Conservation (phyloP, 345 rosid genomes). For the Litchi chinensis region DNA sequence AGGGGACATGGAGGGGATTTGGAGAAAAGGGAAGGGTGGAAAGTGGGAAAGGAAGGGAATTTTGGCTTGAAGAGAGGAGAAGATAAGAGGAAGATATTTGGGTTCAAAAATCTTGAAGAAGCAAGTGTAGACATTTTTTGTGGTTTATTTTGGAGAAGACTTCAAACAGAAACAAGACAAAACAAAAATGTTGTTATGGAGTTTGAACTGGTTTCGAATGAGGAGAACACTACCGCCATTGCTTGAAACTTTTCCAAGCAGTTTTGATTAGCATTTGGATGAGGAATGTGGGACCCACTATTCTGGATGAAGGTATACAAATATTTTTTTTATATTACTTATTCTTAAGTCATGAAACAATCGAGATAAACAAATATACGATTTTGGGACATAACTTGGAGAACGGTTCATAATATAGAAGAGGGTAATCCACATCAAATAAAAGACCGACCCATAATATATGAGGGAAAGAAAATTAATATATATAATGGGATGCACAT, state of each 20-base stretch:
- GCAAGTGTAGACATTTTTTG: slow-evolving; percentile 45
- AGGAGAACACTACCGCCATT: not conserved
- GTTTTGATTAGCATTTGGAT: not conserved
- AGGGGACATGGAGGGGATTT: slow-evolving; percentile 23
- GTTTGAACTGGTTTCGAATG: not conserved
- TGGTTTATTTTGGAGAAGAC: not conserved
- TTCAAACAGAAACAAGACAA: not conserved
- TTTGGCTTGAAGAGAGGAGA: slow-evolving; percentile 19
- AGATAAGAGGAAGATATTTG: slow-evolving; percentile 9
- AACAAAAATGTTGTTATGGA: not conserved
- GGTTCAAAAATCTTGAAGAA: slow-evolving; percentile 30
- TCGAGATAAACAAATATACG: too few relatives aligned
- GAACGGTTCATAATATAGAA: too few relatives aligned
- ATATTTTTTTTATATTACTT: too few relatives aligned
- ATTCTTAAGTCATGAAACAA: too few relatives aligned
- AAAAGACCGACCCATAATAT: too few relatives aligned
- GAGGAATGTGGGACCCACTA: not conserved
- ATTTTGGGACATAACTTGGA: too few relatives aligned
- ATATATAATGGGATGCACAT: too few relatives aligned
- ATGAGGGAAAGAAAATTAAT: too few relatives aligned
- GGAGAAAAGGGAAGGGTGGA: slow-evolving; percentile 20
- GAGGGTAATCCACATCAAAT: too few relatives aligned
- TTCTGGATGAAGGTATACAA: not conserved
- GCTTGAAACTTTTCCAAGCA: not conserved
- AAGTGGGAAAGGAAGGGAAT: slow-evolving; percentile 22